Evolutionary conservation across 1,139 yeast genomes (phyloP).

Genomic region (Wickerhamomyces sp.): DNA sequence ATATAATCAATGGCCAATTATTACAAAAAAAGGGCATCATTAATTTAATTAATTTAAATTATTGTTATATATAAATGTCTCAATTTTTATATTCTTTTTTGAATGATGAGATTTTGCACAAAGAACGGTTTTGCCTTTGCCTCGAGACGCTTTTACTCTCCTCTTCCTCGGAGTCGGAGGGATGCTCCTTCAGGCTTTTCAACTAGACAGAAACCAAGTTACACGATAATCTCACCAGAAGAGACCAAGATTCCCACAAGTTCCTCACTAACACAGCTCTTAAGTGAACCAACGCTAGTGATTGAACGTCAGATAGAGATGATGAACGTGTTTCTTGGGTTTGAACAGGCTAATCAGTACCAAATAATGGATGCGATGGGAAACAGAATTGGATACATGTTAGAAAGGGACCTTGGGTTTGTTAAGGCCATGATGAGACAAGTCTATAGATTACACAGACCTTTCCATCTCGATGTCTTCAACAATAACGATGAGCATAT

Average conservation of each 20-base stretch:
- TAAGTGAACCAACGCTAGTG: slow-evolving; percentile 77
- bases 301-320: slow-evolving; percentile 84
- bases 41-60: no score
- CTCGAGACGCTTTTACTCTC: slow-evolving; percentile 10
- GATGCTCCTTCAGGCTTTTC: no score
- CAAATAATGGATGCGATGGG: slow-evolving; percentile 72
- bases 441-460: slow-evolving; percentile 76
- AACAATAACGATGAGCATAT: slow-evolving; percentile 67
- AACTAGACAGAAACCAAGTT: slow-evolving; percentile 1
- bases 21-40: no score
- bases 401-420: slow-evolving; percentile 73
- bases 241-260: slow-evolving; percentile 1
- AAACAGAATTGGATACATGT: slow-evolving; percentile 71
- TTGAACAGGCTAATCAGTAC: slow-evolving; percentile 86
- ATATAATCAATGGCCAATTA: not conserved
- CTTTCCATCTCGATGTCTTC: slow-evolving; percentile 77
- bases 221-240: slow-evolving; percentile 5
- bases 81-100: no score
- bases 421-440: slow-evolving; percentile 72
- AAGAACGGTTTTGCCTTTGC: not conserved
- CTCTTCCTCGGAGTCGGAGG: slow-evolving; percentile 14
- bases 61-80: no score
- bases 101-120: not conserved
- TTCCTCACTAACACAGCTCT: slow-evolving; percentile 33
- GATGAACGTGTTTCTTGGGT: slow-evolving; percentile 82